phyloP scores from a whole-genome alignment of 2,329 filamentous ascomycete genomes.

The Penicillium hesseltinei region DNA sequence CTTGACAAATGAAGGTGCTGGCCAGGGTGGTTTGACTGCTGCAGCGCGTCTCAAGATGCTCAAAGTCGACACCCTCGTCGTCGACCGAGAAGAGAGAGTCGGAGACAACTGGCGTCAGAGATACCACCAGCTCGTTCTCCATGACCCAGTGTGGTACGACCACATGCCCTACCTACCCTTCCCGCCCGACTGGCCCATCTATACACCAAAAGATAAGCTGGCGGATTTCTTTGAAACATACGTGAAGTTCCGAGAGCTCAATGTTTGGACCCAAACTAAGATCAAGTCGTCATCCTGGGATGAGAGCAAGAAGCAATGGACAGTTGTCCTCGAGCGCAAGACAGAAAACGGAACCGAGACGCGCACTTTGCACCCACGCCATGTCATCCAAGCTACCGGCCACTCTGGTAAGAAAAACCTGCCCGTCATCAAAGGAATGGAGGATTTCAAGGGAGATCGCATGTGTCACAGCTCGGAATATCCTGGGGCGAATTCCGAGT shows the following conservation, averaged over 20 bases:
- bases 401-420: constrained; percentile 65
- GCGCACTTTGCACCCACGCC: constrained; percentile 59
- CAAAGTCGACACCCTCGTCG: constrained; percentile 54
- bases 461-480: constrained; percentile 64
- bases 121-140: constrained; percentile 65
- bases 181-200: constrained; percentile 65
- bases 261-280: constrained; percentile 61
- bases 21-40: constrained; percentile 59
- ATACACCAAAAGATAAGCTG: constrained; percentile 70
- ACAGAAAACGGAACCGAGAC: constrained; percentile 46
- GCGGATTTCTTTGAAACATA: constrained; percentile 68
- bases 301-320: constrained; percentile 54
- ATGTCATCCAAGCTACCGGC: constrained; percentile 66
- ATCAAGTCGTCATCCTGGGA: constrained; percentile 53
- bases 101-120: constrained; percentile 65
- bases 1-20: constrained; percentile 48
- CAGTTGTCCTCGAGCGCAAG: constrained; percentile 49
- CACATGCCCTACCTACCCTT: constrained; percentile 64
- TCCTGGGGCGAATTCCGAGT: constrained; percentile 49
- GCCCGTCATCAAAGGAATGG: constrained; percentile 48
- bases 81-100: constrained; percentile 58
- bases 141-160: constrained; percentile 61
- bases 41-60: constrained; percentile 62
- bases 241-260: constrained; percentile 63
- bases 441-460: constrained; percentile 57